A percentile compares a stretch with the other conserved stretches of the same genome.
phyloP scores from a whole-genome alignment of 176 grass and related monocot species.

The Musa acuminata region DNA sequence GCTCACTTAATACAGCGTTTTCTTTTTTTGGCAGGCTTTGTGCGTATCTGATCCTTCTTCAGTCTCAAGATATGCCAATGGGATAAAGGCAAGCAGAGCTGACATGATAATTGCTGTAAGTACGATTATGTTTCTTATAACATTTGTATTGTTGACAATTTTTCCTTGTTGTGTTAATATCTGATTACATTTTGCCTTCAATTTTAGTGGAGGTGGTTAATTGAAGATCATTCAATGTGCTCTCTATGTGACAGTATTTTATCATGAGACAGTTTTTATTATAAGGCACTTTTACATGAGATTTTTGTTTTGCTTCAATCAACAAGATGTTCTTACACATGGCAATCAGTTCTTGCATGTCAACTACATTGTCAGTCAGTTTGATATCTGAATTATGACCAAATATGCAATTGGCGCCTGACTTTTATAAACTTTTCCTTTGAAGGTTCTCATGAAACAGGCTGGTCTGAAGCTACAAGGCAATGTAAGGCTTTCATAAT shows the following conservation, averaged over 20 bases:
- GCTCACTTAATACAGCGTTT: slow-evolving; percentile 6
- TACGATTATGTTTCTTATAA: slow-evolving; percentile 3
- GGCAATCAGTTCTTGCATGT: not conserved
- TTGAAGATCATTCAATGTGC: not conserved
- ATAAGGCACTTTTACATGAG: not conserved
- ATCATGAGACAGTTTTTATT: not conserved
- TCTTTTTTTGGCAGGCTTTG: slow-evolving; percentile 52
- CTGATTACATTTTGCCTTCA: not conserved
- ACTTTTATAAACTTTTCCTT: not conserved
- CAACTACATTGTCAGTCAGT: not conserved
- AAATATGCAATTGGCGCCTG: not conserved
- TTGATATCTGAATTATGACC: no score
- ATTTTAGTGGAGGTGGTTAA: not conserved
- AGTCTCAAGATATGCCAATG: slow-evolving; percentile 45
- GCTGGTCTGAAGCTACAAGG: slow-evolving; percentile 77
- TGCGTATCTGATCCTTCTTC: slow-evolving; percentile 42
- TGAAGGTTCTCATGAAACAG: slow-evolving; percentile 85
- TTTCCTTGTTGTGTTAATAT: not conserved
- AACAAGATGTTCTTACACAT: not conserved
- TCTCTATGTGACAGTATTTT: not conserved
- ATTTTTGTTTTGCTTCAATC: not conserved
- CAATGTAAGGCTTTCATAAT: slow-evolving; percentile 44
- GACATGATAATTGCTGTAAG: slow-evolving; percentile 79
- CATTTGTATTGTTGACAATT: not conserved
- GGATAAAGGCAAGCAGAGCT: slow-evolving; percentile 41